A percentile compares a stretch with the other conserved stretches of the same genome.
Conservation (phyloP, 352 stramenopile genomes). For the Pythium scleroteichum region DNA sequence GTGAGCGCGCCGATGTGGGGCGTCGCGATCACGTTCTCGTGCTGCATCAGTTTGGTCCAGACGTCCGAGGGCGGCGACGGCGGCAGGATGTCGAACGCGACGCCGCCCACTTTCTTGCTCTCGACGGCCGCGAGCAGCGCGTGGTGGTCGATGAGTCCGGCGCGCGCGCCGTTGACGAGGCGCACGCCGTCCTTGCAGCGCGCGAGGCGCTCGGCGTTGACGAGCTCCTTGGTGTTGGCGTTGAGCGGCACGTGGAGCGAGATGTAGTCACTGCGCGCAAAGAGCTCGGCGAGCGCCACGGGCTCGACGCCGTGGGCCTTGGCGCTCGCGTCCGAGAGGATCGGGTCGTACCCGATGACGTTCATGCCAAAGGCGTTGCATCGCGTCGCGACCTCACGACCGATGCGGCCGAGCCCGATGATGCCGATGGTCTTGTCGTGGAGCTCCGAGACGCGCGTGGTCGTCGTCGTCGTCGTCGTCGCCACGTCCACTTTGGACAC, state of each 20-base stretch:
- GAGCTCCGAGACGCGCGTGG: constrained; percentile 61
- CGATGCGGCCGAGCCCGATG: constrained; percentile 94
- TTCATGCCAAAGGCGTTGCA: constrained; percentile 95
- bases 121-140: constrained; percentile 89
- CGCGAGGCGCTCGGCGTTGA: constrained; percentile 76
- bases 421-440: constrained; percentile 94
- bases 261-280: constrained; percentile 94
- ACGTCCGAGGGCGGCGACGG: constrained; percentile 42
- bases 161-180: constrained; percentile 94
- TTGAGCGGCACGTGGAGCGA: constrained; percentile 96
- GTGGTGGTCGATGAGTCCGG: constrained; percentile 92
- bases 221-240: constrained; percentile 91
- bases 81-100: constrained; percentile 77
- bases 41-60: constrained; percentile 80
- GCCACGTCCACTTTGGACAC: constrained; percentile 41
- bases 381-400: constrained; percentile 90
- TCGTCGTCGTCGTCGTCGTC: not conserved
- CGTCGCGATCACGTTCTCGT: constrained; percentile 91
- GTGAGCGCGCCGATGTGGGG: constrained; percentile 96
- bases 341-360: constrained; percentile 92
- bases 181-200: constrained; percentile 92
- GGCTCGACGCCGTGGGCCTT: constrained; percentile 81
- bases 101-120: constrained; percentile 69
- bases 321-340: constrained; percentile 87
- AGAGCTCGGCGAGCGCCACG: constrained; percentile 84